Base-by-base conservation (phyloP, 1,284 basidiomycete genomes). In the Fomes fomentarius region DNA sequence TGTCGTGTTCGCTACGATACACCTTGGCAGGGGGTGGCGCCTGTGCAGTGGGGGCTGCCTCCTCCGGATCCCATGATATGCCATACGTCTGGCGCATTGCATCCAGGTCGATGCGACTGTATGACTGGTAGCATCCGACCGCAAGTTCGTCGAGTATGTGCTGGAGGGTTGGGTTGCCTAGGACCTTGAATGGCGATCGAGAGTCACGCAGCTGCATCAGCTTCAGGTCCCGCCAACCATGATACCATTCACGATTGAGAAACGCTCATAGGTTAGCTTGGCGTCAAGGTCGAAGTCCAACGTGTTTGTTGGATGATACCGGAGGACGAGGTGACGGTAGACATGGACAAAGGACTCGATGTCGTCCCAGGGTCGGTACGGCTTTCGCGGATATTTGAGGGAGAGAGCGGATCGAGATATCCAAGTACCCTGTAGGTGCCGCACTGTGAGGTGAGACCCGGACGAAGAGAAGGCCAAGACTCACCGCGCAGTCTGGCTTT, bases 261-360 rank as follows among this genome's bases (percentile, higher is more conserved):
- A n/a, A n/a, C n/a, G 28, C 28, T 30, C 28, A 12, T 30, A 30
- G 7, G 28, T 30, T 6, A 7, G 7, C 28, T 30, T 30, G 28
- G 12, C 28, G 7, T 30, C 28, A 6, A 30, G 6, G 7, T 30
- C 12, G 28, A 7, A 30, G 28, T 30, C 28, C 12, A 7, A 6
- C 12, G 28, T 30, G 28, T 30, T 12, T 30, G 28, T 30, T 6
- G 28, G 7, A 12, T 30, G 28, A 30, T 30, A 30, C 28, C 28
- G 28, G 12, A 30, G 28, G 28, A 30, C 28, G 28, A 47, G 34
- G 11, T 44, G 38, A 2, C 34, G 19, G 26, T 52, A 40, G 12
- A 47, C 35, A n/a, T 58, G 57, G 4, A 56, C 25, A 22, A 58
- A 56, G 2, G 57, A 54, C 41, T 58, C 60, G 5, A 58, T 37